Evolutionary conservation across 805 yeast genomes (phyloP), one percentile per base, ranked within the genome.

Genomic region (Suhomyces canberraensis): DNA sequence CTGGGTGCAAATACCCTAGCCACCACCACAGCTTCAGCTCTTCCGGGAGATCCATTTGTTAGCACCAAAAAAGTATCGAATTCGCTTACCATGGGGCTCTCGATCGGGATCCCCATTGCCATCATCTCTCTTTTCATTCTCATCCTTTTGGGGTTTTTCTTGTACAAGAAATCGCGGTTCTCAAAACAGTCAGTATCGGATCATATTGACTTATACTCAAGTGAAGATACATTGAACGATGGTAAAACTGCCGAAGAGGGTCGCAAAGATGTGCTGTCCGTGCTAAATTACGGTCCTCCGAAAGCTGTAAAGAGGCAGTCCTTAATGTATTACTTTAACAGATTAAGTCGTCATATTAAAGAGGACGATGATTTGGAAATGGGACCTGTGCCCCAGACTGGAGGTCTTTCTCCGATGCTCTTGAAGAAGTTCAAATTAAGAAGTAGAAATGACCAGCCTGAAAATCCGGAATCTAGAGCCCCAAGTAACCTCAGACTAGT

Each of bases 361-460:
- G 28, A 31, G 8, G 15, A 17, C 15, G 25, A 49, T 4, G 59
- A 55, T 15, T 16, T 39, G 21, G 41, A 37, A n/a, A n/a, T 27
- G 31, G 31, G 20, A 13, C 19, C 21, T 22, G 5, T 9, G 24
- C 34, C 33, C 3, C 20, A 16, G 35, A 19, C 31, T 17, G 7
- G 18, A 33, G n/a, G n/a, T n/a, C 37, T 51, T 35, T 58, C 68
- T 4, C 70, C 72, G 0, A 33, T 61, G 25, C 48, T 59, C 28
- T 50, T 64, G 37, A 59, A 58, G 31, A 45, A 59, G 33, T 66
- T 66, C 51, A 54, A 66, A 30, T 52, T 24, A 8, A 8, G 14
- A 8, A 6, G 13, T 9, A 6, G 14, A 24, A 13, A 24, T 5
- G 13, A 24, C 13, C 13, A 13, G 13, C 11, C 13, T 6, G 14